Evolutionary conservation across 805 yeast genomes (phyloP).

Genomic region (Saccharomycopsis javanensis): DNA sequence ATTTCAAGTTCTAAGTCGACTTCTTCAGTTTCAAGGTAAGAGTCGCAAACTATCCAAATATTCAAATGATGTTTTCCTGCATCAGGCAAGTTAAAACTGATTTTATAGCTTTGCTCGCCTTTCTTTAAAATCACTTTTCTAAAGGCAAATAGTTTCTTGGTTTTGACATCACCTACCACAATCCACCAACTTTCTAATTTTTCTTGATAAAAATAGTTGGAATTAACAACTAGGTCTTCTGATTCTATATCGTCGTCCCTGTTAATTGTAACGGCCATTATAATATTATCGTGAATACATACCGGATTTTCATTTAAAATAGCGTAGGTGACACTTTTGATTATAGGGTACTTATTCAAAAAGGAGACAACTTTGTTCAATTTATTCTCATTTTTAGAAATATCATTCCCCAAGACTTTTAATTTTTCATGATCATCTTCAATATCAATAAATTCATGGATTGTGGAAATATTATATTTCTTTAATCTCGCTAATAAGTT

Average conservation of each 20-base stretch:
- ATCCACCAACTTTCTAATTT: constrained; percentile 83
- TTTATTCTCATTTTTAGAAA: constrained; percentile 31
- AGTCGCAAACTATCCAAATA: constrained; percentile 84
- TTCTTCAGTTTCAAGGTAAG: constrained; percentile 83
- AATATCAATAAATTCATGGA: constrained; percentile 62
- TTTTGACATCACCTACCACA: constrained; percentile 58
- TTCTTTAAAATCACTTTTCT: constrained; percentile 49
- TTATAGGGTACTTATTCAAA: constrained; percentile 82
- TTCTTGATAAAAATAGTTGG: constrained; percentile 48
- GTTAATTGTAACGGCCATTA: constrained; percentile 39
- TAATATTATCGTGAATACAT: constrained; percentile 29
- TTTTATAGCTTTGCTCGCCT: constrained; percentile 40
- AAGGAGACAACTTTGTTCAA: constrained; percentile 70
- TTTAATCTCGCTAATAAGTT: constrained; percentile 46
- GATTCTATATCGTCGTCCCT: constrained; percentile 70
- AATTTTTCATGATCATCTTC: constrained; percentile 64
- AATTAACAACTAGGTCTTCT: constrained; percentile 46
- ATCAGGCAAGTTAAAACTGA: constrained; percentile 49
- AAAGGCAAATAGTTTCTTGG: constrained; percentile 60
- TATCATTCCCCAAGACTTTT: constrained; percentile 42
- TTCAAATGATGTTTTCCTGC: constrained; percentile 54
- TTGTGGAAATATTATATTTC: constrained; percentile 49
- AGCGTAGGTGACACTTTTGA: constrained; percentile 51
- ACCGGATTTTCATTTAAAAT: constrained; percentile 33
- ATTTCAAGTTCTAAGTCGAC: constrained; percentile 1